Evolutionary conservation across 495 filamentous ascomycete genomes (phyloP).

Genomic region (Penicillium paradoxum): DNA sequence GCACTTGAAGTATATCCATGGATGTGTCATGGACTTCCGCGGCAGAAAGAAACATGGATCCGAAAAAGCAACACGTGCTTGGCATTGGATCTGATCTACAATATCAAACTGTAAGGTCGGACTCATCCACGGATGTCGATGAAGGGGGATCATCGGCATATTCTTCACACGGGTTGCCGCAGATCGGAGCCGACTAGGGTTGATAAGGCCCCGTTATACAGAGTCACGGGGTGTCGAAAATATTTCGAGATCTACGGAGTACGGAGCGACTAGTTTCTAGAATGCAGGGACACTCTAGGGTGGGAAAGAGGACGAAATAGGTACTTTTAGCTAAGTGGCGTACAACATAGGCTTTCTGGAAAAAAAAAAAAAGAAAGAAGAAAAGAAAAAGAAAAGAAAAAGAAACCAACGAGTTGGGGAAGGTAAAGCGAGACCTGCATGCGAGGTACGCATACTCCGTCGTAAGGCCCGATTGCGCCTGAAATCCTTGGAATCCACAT

Average conservation of each 20-base stretch:
- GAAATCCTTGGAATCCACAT: conserved; percentile 12
- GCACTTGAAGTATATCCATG: background rate
- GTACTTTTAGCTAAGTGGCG: too few relatives aligned
- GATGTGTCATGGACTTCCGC: background rate
- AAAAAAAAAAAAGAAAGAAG: background rate
- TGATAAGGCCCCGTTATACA: background rate
- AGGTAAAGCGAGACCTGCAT: conserved; percentile 8
- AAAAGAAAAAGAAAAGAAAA: too few relatives aligned
- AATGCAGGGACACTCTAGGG: background rate
- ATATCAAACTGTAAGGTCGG: background rate
- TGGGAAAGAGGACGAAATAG: too few relatives aligned
- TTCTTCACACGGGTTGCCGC: conserved; percentile 7
- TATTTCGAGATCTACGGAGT: conserved; percentile 1
- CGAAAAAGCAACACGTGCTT: background rate
- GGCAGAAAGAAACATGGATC: background rate
- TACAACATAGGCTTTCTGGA: too few relatives aligned
- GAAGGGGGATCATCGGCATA: background rate
- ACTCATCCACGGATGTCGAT: background rate
- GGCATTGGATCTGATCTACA: background rate
- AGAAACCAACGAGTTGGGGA: background rate
- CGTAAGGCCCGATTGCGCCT: background rate
- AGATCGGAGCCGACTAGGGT: background rate
- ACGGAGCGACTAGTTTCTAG: background rate
- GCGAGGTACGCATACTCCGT: background rate
- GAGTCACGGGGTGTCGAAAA: conserved; percentile 8